Base-by-base conservation (phyloP, 768 basidiomycete genomes). In the Lactarius akahatsu region DNA sequence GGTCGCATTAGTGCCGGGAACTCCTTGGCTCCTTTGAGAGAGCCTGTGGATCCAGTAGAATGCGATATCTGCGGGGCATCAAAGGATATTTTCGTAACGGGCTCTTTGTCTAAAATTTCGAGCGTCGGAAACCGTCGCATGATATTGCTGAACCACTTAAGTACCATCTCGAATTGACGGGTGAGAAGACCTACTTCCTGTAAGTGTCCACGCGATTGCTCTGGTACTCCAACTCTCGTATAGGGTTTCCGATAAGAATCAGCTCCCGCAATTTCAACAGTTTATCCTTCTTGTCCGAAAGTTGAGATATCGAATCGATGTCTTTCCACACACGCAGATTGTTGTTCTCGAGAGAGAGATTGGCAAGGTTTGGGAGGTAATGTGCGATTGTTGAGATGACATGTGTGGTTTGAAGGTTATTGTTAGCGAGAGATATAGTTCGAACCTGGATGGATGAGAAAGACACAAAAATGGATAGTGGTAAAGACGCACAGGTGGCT, bases 341-440 rank as follows among this genome's bases (percentile, higher is more conserved):
- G 73, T 96, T 96, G 71, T 89, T 86, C 75, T 91, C 87, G 30
- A 93, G 74, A 3, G 94, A 92, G 15, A 95, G 81, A 70, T 92
- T 92, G 70, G 83, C 86, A 11, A 97, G 80, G 30, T 84, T 83
- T 0, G 95, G 95, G 0, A 98, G 81, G 72, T 88, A 94, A 73
- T 86, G 85, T 28, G 85, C 78, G 36, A 96, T 79, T 34, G 83
- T 80, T 16, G 82, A 77, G 23, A 96, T 76, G 63, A 87, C 78
- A 4, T 81, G 75, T 7, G 92, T 87, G 56, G 76, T 81, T 32
- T 81, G 71, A 63, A 92, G 83, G 69, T 88, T 87, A 74, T 90
- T 90, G 74, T 91, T 86, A 47, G 94, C 91, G 50, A 98, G 81
- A 0, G 94, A 96, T 15, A 98, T 77, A 0, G 95, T 94, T 74